Evolutionary conservation across 1,284 basidiomycete genomes (phyloP), one percentile per base, ranked within the genome.

Genomic region (Kalmanozyma brasiliensis): DNA sequence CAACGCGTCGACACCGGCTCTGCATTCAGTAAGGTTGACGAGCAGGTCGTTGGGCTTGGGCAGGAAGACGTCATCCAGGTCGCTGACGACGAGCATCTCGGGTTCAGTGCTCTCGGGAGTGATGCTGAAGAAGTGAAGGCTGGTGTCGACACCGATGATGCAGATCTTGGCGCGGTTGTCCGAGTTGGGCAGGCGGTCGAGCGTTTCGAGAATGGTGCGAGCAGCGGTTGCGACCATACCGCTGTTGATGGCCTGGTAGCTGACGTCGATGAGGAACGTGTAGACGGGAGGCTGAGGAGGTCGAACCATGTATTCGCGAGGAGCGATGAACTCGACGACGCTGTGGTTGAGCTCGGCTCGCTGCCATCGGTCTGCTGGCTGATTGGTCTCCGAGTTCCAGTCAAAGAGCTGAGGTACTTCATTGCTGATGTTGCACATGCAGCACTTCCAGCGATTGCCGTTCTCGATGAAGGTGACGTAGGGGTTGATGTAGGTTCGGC

Each of bases 401-500:
- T 99, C 96, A 81, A 98, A 98, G 52, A 97, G 86, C 81, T 98
- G 94, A 8, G 96, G 96, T 1, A 98, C 95, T 83, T 99, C 96
- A 83, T 99, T 99, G 58, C 92, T 92, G 87, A 98, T 90, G 78
- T 91, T 93, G 84, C 96, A 99, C 93, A 98, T 94, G 85, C 93
- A 97, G 63, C 96, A 99, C 83, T 96, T 92, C 96, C 96, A 98
- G 86, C 94, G 88, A 83, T 94, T 94, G 32, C 96, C 96, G 64
- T 94, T 94, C 82, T 99, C 96, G 80, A 97, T 94, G 83, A 98
- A 99, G 75, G 94, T 93, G 36, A 98, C 94, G 81, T 93, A 99
- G 4, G 96, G 95, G 83, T 98, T 98, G 85, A 99, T 98, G 85
- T 98, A 98, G 38, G 93, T 93, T 78, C 96, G 88, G 87, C 96